Conservation (phyloP, 805 yeast species). For the Debaryomyces tyrocola region DNA sequence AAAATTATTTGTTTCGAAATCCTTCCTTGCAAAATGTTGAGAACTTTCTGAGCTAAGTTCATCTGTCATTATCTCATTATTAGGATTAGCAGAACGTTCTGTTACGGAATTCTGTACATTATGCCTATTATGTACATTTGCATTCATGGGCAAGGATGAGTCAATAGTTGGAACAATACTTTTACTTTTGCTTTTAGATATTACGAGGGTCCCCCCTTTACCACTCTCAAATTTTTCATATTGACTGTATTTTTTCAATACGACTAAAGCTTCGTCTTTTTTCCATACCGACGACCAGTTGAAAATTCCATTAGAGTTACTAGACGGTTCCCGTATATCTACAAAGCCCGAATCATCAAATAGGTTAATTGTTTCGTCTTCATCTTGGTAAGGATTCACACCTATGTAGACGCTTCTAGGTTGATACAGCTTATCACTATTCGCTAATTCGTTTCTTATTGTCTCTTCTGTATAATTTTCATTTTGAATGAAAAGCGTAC, state of each 20-base stretch:
- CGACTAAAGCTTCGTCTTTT: constrained; percentile 15
- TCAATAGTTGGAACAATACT: too few species aligned
- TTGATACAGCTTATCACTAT: too few species aligned
- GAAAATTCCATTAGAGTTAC: constrained; percentile 25
- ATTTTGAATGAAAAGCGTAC: not conserved
- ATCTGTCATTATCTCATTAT: too few species aligned
- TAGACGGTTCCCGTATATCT: constrained; percentile 14
- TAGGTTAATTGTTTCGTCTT: constrained; percentile 9
- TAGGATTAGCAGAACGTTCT: too few species aligned
- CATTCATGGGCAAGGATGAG: too few species aligned
- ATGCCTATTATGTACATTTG: too few species aligned
- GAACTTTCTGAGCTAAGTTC: not conserved
- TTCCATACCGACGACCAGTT: constrained; percentile 24
- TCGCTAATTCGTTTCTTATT: too few species aligned
- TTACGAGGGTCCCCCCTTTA: too few species aligned
- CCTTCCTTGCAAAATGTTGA: constrained; percentile 12
- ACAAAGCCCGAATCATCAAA: constrained; percentile 11
- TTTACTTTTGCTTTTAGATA: too few species aligned
- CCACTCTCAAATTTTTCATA: not conserved
- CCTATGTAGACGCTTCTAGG: constrained; percentile 1
- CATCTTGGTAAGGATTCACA: constrained; percentile 8
- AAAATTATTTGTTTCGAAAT: constrained; percentile 14
- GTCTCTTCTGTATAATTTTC: too few species aligned
- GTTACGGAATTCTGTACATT: too few species aligned
- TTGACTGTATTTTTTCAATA: constrained; percentile 3